Evolutionary conservation across 257 asterid genomes (phyloP), one percentile per base, ranked within the genome.

Genomic region (Ajuga chamaepitys): DNA sequence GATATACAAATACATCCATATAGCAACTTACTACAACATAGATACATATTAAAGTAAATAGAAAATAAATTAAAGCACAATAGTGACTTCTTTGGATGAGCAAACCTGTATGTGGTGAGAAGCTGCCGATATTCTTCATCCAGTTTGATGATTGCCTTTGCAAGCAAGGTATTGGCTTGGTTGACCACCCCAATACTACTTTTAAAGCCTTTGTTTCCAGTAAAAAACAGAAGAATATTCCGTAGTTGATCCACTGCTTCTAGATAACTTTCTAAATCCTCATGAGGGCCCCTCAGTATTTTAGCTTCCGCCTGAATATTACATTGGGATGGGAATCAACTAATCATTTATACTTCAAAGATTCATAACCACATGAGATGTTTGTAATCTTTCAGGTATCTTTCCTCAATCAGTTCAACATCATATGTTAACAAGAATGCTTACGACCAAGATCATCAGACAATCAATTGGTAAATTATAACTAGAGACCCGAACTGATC

Each of bases 61-160:
- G 57, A 6, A 62, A 41, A 9, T 8, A 58, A 40, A 74, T 62
- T 7, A 25, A 35, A 35, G 28, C 9, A 45, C 13, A 63, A 55
- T 53, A 53, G 7, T 42, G 32, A 72, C 25, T 20, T 46, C 16
- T 62, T 42, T 18, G 64, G 66, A 47, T 20, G 54, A 37, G 70
- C 56, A 74, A 61, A 93, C 99, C 99, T 87, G 82, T 89, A 82
- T 32, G 86, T 68, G 41, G 68, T 57, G 63, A 94, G 87, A 70
- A 94, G 91, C 77, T 86, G 90, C 62, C 85, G 87, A 60, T 81
- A 94, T 62, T 88, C 99, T 67, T 94, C 99, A 76, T 94, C 99
- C 55, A 93, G 85, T 72, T 93, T 93, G 46, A 46, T 44, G 47
- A 79, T 76, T 58, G 96, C 88, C 74, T 89, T 89, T 9, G 76